Evolutionary conservation across 2,329 filamentous ascomycete species (phyloP).

Genomic region (Aspergillus puulaauensis): DNA sequence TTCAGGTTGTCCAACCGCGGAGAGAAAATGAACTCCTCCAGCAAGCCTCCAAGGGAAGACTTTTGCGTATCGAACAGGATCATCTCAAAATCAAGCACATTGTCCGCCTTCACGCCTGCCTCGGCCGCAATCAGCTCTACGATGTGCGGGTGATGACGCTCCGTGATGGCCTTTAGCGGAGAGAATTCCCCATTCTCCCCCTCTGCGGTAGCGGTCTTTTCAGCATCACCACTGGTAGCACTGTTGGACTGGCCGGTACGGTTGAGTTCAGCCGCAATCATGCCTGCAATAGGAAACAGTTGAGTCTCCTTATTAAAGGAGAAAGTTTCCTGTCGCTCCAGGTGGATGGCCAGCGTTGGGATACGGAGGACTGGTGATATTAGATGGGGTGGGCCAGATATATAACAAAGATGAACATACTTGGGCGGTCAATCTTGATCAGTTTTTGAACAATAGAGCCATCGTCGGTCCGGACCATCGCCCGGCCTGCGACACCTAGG

Average conservation of each 20-base stretch:
- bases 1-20: constrained; percentile 93
- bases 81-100: constrained; percentile 90
- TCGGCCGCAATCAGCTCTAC: constrained; percentile 82
- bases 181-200: constrained; percentile 60
- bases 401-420: constrained; percentile 30
- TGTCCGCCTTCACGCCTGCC: constrained; percentile 66
- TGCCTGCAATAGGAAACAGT: constrained; percentile 86
- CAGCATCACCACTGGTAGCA: constrained; percentile 25
- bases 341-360: constrained; percentile 89
- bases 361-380: constrained; percentile 68
- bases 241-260: constrained; percentile 55
- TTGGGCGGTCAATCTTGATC: constrained; percentile 85
- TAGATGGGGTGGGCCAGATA: background rate
- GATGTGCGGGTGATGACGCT: constrained; percentile 86
- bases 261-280: constrained; percentile 86
- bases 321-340: constrained; percentile 82
- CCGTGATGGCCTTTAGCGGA: constrained; percentile 72
- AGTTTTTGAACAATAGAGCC: constrained; percentile 79
- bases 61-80: constrained; percentile 97
- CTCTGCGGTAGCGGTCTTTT: constrained; percentile 3
- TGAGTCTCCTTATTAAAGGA: constrained; percentile 97
- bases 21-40: constrained; percentile 94
- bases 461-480: constrained; percentile 72
- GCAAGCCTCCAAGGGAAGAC: constrained; percentile 81
- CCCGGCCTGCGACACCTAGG: constrained; percentile 82